phyloP scores from a whole-genome alignment of 495 filamentous ascomycete genomes.

The Penicillium arizonense region DNA sequence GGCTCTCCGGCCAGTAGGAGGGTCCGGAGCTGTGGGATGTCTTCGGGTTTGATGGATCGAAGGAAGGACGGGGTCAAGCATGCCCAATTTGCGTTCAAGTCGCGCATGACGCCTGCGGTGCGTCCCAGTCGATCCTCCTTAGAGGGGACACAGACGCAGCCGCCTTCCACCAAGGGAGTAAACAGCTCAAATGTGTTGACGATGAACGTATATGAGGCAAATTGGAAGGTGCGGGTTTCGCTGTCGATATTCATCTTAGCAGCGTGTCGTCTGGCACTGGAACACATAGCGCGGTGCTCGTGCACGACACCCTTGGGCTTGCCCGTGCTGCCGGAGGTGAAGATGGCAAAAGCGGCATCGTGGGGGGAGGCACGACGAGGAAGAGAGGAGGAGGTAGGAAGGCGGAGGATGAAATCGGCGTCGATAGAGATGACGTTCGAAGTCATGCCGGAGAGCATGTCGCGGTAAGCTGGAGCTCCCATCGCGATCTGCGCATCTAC shows the following conservation, averaged over 20 bases:
- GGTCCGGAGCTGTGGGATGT: conserved; percentile 24
- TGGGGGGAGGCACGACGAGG: conserved; percentile 3
- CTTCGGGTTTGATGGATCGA: conserved; percentile 23
- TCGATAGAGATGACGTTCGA: conserved; percentile 2
- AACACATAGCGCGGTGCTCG: conserved; percentile 32
- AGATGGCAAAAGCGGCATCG: conserved; percentile 44
- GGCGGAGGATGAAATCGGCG: conserved; percentile 3
- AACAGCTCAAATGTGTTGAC: conserved; percentile 46
- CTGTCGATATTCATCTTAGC: conserved; percentile 9
- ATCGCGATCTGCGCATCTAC: conserved; percentile 38
- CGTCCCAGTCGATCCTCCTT: conserved; percentile 35
- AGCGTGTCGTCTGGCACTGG: conserved; percentile 3
- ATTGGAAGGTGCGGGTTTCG: background rate
- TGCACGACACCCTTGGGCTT: conserved; percentile 46
- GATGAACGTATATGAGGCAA: background rate
- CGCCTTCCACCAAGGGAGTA: conserved; percentile 54
- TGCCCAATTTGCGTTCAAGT: conserved; percentile 26
- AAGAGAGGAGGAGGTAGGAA: conserved; percentile 1
- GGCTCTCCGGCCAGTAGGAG: conserved; percentile 22
- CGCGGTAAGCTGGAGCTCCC: conserved; percentile 27
- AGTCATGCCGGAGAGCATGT: background rate
- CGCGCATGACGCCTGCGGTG: conserved; percentile 20
- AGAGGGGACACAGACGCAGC: conserved; percentile 56
- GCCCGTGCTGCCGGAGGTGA: conserved; percentile 49
- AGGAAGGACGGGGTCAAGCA: conserved; percentile 31